Evolutionary conservation across 2,329 filamentous ascomycete genomes (phyloP).

Genomic region (Fusarium mundagurra): DNA sequence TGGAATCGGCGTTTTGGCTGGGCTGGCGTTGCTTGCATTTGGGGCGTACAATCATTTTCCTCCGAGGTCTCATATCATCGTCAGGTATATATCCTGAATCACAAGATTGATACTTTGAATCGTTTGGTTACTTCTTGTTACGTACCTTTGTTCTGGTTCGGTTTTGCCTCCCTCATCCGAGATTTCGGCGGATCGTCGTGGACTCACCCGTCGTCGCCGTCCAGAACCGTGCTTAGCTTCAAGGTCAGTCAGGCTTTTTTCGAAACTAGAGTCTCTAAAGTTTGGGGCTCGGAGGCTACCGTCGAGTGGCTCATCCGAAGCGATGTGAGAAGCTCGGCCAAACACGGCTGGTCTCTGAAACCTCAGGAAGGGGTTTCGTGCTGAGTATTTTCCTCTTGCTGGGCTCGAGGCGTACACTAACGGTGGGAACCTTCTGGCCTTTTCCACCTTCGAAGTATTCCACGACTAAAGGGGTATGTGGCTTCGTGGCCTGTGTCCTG

Average conservation of each 20-base stretch:
- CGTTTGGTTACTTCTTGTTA: too few relatives aligned
- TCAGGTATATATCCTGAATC: not conserved
- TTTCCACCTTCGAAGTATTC: not conserved
- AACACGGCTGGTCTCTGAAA: not conserved
- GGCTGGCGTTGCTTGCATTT: not conserved
- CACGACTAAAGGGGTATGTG: not conserved
- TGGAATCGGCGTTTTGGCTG: not conserved
- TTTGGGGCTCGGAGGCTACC: fast-evolving
- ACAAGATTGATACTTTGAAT: fast-evolving
- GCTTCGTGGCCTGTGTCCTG: not conserved
- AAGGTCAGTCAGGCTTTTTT: not conserved
- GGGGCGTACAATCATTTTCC: not conserved
- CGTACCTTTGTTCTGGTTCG: too few relatives aligned
- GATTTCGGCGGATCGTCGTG: fast-evolving
- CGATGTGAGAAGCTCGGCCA: not conserved
- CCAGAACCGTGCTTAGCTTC: too few relatives aligned
- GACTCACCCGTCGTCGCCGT: fast-evolving
- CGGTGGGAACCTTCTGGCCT: fast-evolving
- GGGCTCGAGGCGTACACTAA: not conserved
- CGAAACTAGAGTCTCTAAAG: fast-evolving
- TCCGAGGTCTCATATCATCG: too few relatives aligned
- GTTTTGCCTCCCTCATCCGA: fast-evolving
- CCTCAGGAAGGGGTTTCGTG: not conserved
- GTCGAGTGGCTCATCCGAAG: not conserved
- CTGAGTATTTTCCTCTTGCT: not conserved